Conservation (phyloP, 2,329 filamentous ascomycete species). For the Aspergillus hiratsukae region DNA sequence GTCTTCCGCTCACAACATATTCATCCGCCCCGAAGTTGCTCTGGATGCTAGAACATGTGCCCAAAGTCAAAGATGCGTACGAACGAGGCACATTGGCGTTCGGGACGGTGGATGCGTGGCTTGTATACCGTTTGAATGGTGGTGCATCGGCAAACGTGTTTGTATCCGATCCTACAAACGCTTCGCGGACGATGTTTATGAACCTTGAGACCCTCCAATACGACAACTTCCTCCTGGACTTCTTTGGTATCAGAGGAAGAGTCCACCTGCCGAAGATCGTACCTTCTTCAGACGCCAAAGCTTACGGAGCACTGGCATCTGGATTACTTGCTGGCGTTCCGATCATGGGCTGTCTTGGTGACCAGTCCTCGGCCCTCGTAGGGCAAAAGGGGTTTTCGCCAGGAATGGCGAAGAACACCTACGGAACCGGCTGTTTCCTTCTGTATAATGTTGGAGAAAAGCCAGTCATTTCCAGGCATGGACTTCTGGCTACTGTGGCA, state of each 20-base stretch:
- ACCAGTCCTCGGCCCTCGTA: constrained; percentile 80
- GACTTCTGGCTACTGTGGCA: constrained; percentile 76
- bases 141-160: constrained; percentile 63
- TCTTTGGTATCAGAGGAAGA: constrained; percentile 73
- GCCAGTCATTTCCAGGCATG: constrained; percentile 78
- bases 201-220: constrained; percentile 75
- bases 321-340: constrained; percentile 63
- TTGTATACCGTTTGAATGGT: constrained; percentile 75
- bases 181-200: constrained; percentile 90
- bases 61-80: constrained; percentile 67
- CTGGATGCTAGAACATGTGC: constrained; percentile 74
- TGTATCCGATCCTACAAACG: constrained; percentile 83
- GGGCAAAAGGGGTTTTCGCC: constrained; percentile 79
- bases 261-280: constrained; percentile 74
- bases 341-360: constrained; percentile 77
- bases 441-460: constrained; percentile 82
- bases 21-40: constrained; percentile 78
- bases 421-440: constrained; percentile 84
- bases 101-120: constrained; percentile 83
- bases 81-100: constrained; percentile 71
- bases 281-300: constrained; percentile 67
- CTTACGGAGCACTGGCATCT: constrained; percentile 62
- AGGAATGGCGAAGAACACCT: constrained; percentile 84
- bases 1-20: constrained; percentile 81
- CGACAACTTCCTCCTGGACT: constrained; percentile 68